Evolutionary conservation across 345 rosid species (phyloP).

Genomic region (Hypericum androsaemum): DNA sequence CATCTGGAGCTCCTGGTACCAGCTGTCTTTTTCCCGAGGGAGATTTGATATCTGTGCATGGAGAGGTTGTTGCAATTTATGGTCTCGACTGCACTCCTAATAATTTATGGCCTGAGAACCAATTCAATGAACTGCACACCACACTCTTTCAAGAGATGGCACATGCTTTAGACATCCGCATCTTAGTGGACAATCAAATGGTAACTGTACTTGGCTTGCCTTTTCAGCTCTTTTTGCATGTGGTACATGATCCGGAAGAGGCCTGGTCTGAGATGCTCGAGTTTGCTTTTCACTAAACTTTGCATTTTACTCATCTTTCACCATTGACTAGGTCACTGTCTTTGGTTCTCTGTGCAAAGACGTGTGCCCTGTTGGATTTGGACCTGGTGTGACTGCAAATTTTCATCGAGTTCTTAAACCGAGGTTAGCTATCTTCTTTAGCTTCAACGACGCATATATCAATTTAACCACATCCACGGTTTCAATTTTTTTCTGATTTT

Average conservation of each 20-base stretch:
- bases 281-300: background rate
- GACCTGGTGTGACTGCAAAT: slow-evolving; percentile 55
- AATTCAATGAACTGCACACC: slow-evolving; percentile 15
- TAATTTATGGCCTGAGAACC: slow-evolving; percentile 16
- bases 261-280: too few relatives aligned
- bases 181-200: slow-evolving; percentile 36
- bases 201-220: slow-evolving; percentile 28
- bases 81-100: slow-evolving; percentile 21
- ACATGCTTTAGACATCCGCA: slow-evolving; percentile 34
- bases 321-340: slow-evolving; percentile 45
- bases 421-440: slow-evolving; percentile 29
- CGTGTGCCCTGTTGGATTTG: slow-evolving; percentile 58
- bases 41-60: slow-evolving; percentile 39
- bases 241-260: too few relatives aligned
- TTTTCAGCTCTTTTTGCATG: background rate
- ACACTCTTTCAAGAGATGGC: slow-evolving; percentile 19
- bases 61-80: slow-evolving; percentile 47
- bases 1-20: slow-evolving; percentile 22
- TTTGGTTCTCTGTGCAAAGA: slow-evolving; percentile 44
- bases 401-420: slow-evolving; percentile 56
- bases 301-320: slow-evolving; percentile 13
- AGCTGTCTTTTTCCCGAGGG: slow-evolving; percentile 49
- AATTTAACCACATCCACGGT: too few relatives aligned
- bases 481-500: too few relatives aligned
- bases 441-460: background rate